Conservation (phyloP, 2,329 filamentous ascomycete genomes). For the Tolypocladium album region DNA sequence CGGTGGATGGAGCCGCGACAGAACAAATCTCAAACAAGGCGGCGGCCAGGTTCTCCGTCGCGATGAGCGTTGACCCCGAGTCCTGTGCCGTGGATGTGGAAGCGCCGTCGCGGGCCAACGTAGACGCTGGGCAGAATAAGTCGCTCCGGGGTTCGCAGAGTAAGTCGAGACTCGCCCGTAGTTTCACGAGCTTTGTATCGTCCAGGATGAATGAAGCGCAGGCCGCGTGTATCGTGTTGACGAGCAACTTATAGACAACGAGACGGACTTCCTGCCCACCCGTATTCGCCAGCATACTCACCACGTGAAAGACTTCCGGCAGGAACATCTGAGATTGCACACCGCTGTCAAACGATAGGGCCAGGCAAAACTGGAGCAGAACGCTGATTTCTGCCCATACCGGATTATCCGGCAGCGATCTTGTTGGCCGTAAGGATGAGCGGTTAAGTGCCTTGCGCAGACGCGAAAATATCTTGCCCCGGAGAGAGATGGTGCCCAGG, state of each 20-base stretch:
- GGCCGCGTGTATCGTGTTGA: constrained; percentile 58
- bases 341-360: constrained; percentile 56
- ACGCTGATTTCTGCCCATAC: constrained; percentile 63
- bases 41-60: constrained; percentile 51
- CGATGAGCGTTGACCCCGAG: constrained; percentile 35
- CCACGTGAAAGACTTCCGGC: constrained; percentile 59
- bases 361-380: constrained; percentile 53
- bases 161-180: constrained; percentile 44
- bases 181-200: constrained; percentile 44
- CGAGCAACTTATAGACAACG: constrained; percentile 50
- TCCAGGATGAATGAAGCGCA: constrained; percentile 56
- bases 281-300: constrained; percentile 60
- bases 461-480: constrained; percentile 54
- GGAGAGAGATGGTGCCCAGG: constrained; percentile 53
- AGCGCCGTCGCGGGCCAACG: constrained; percentile 37
- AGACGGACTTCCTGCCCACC: constrained; percentile 45
- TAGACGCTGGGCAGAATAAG: constrained; percentile 39
- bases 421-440: constrained; percentile 56
- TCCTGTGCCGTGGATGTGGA: constrained; percentile 46
- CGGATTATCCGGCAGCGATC: constrained; percentile 52
- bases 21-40: constrained; percentile 54
- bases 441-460: constrained; percentile 57
- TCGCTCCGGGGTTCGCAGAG: constrained; percentile 50
- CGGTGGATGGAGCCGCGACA: constrained; percentile 51
- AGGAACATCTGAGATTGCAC: constrained; percentile 58